A percentile compares a stretch with the other conserved stretches of the same genome.
phyloP scores from a whole-genome alignment of 768 basidiomycete species.

The Phylloporus sp. region DNA sequence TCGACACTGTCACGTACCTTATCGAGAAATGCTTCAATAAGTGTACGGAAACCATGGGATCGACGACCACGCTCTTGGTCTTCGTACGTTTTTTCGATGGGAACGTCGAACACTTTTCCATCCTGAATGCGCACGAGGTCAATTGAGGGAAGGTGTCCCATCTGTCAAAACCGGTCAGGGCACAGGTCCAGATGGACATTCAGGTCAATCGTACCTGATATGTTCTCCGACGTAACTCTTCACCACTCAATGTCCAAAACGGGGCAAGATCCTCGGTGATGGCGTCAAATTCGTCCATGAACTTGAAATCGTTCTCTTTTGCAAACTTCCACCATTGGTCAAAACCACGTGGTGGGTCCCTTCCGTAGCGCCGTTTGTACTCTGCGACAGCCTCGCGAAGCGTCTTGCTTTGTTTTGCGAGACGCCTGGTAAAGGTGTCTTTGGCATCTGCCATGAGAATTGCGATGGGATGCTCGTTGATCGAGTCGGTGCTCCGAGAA shows the following conservation, averaged over 20 bases:
- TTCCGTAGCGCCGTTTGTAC: slow-evolving; percentile 73
- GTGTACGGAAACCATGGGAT: slow-evolving; percentile 69
- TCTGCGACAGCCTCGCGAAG: slow-evolving; percentile 75
- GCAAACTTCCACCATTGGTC: slow-evolving; percentile 89
- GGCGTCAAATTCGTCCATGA: slow-evolving; percentile 88
- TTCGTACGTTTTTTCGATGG: slow-evolving; percentile 50
- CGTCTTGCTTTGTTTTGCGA: slow-evolving; percentile 76
- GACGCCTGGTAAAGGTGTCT: slow-evolving; percentile 56
- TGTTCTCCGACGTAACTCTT: slow-evolving; percentile 65
- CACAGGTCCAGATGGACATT: background rate
- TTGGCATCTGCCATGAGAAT: slow-evolving; percentile 83
- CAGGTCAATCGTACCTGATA: slow-evolving; percentile 40
- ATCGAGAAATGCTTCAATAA: slow-evolving; percentile 68
- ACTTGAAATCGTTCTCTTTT: slow-evolving; percentile 61
- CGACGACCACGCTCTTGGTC: slow-evolving; percentile 73
- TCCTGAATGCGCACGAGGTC: slow-evolving; percentile 77
- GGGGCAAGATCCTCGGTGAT: slow-evolving; percentile 78
- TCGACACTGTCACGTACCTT: slow-evolving; percentile 42
- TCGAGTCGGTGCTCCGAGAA: background rate
- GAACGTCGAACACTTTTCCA: slow-evolving; percentile 58
- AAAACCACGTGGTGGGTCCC: slow-evolving; percentile 85
- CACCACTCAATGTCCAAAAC: slow-evolving; percentile 73
- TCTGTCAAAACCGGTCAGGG: slow-evolving; percentile 38
- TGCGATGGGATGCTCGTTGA: slow-evolving; percentile 71
- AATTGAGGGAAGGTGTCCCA: slow-evolving; percentile 76